A percentile compares a stretch with the other conserved stretches of the same genome.
These are phyloP conservation scores for Penicillium decumbens DNA, from an alignment of 2,329 filamentous ascomycete species.

Conservation along the genomic window DNA sequence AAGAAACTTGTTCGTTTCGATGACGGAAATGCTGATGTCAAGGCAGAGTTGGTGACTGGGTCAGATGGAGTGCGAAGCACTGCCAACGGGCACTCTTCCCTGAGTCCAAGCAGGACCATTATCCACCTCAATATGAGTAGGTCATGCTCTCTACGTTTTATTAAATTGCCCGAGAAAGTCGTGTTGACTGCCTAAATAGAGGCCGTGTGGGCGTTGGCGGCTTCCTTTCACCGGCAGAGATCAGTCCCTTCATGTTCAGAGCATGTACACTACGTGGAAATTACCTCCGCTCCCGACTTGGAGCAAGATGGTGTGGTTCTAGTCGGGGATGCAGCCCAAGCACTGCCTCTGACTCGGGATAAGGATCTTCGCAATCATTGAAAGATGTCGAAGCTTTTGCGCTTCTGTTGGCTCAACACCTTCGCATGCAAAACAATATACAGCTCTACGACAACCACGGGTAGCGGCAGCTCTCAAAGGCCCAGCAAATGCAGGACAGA, in stretches of 20 bases:
- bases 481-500: too few species aligned
- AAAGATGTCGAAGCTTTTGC: too few species aligned
- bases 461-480: too few species aligned
- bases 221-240: constrained; percentile 35
- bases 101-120: constrained; percentile 29
- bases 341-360: too few species aligned
- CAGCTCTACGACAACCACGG: too few species aligned
- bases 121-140: constrained; percentile 41
- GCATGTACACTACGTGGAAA: too few species aligned
- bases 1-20: constrained; percentile 32
- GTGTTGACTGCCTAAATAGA: constrained; percentile 16
- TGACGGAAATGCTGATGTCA: constrained; percentile 30
- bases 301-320: too few species aligned
- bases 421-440: too few species aligned
- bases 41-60: constrained; percentile 42
- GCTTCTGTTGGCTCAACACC: too few species aligned
- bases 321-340: too few species aligned
- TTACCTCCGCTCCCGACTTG: too few species aligned
- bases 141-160: constrained; percentile 2
- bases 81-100: constrained; percentile 36
- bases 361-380: too few species aligned
- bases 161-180: neutral
- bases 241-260: constrained; percentile 36
- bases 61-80: constrained; percentile 42
- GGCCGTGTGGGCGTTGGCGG: constrained; percentile 47